Evolutionary conservation across 306 rosid species (phyloP).

Genomic region (Trifolium pratense): DNA sequence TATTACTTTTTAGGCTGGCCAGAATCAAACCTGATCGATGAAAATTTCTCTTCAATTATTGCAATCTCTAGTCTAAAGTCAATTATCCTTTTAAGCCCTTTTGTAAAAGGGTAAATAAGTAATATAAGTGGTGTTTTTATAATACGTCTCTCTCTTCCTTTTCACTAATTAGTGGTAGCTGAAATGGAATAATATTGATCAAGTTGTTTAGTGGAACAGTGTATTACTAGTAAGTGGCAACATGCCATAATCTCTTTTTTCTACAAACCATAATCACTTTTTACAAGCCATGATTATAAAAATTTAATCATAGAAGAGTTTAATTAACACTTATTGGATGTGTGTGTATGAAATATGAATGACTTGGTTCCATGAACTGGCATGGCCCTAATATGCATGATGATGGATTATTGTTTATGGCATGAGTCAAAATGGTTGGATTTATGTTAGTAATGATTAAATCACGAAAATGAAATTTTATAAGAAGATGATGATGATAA

Average conservation of each 20-base stretch:
- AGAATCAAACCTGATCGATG: conserved; percentile 38
- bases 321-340: background rate
- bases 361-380: conserved; percentile 52
- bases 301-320: conserved; percentile 13
- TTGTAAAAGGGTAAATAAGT: conserved; percentile 29
- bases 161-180: conserved; percentile 38
- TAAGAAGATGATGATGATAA: conserved; percentile 61
- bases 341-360: background rate
- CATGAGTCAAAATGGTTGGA: conserved; percentile 69
- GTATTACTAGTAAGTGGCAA: conserved; percentile 41
- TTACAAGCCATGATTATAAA: conserved; percentile 35
- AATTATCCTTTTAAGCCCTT: conserved; percentile 41
- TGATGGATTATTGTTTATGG: conserved; percentile 53
- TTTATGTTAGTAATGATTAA: conserved; percentile 58
- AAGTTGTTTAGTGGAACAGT: conserved; percentile 64
- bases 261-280: conserved; percentile 10
- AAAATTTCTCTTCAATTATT: conserved; percentile 45
- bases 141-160: background rate
- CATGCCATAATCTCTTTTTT: conserved; percentile 48
- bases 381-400: conserved; percentile 51
- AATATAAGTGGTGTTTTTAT: conserved; percentile 28
- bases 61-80: conserved; percentile 24
- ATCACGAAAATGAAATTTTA: background rate
- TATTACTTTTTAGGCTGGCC: conserved; percentile 1
- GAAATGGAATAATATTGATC: conserved; percentile 32